Evolutionary conservation across 225 moss, liverwort and hornwort species (phyloP), one percentile per base, ranked within the genome.

Genomic region (Lunularia cruciata): DNA sequence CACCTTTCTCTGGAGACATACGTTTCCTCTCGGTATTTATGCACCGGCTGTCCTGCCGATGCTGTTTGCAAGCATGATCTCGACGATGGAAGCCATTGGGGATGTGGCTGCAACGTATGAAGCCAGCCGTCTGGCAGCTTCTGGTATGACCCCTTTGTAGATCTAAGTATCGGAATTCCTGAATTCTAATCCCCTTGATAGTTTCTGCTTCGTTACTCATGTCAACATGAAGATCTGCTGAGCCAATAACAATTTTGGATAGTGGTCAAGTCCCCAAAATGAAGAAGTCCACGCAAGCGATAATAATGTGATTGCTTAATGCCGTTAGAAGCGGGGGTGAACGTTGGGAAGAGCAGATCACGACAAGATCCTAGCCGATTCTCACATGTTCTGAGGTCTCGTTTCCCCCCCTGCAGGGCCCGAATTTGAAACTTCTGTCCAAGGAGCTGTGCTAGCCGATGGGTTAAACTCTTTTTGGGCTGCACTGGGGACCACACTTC

Each of bases 101-200:
- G 96, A 98, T 78, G 84, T 98, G 37, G 87, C 92, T 3, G 96
- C 96, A 32, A 98, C 96, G 10, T 85, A 88, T 4, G 96, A 98
- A 62, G 96, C 96, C 20, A 89, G 89, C 39, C 78, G 85, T 64
- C 71, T 98, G 8, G 83, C 80, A 42, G 90, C 96, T 13, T 75
- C 83, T 2, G 96, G 96, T 53, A 75, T 33, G 31, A 16, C 28
- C 26, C n/a, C n/a, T n/a, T n/a, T n/a, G n/a, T n/a, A n/a, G n/a
- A n/a, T n/a, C n/a, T n/a, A n/a, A n/a, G n/a, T n/a, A n/a, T n/a
- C n/a, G n/a, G n/a, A n/a, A n/a, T n/a, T n/a, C n/a, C n/a, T n/a
- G n/a, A n/a, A n/a, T n/a, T n/a, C n/a, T n/a, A n/a, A n/a, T n/a
- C n/a, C n/a, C n/a, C n/a, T n/a, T n/a, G n/a, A n/a, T n/a, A n/a